A percentile compares a stretch with the other conserved stretches of the same genome.
Evolutionary conservation across 176 grass and related monocot genomes (phyloP).

Genomic region (Triticum urartu): DNA sequence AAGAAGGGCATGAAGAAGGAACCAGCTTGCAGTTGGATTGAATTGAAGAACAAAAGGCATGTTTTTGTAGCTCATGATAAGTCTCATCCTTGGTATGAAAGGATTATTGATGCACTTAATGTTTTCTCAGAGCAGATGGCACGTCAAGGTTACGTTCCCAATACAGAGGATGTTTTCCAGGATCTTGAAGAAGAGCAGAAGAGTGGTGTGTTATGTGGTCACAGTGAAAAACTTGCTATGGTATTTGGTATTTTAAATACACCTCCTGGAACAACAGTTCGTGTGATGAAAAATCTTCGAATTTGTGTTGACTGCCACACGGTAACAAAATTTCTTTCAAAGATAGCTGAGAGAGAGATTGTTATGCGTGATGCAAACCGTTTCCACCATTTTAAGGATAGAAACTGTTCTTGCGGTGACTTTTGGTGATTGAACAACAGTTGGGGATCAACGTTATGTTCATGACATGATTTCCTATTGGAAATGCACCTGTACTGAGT

Average conservation of each 20-base stretch:
- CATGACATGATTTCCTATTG: background rate
- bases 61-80: conserved; percentile 67
- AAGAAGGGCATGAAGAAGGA: conserved; percentile 67
- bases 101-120: conserved; percentile 55
- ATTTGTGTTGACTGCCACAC: conserved; percentile 70
- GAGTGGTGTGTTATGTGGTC: conserved; percentile 60
- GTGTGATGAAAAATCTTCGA: conserved; percentile 73
- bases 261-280: conserved; percentile 56
- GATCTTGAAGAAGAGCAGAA: conserved; percentile 82
- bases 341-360: conserved; percentile 64
- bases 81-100: conserved; percentile 63
- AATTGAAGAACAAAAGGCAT: conserved; percentile 60
- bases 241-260: conserved; percentile 73
- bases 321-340: conserved; percentile 60
- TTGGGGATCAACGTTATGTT: background rate
- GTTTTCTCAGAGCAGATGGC: conserved; percentile 59
- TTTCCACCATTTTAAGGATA: conserved; percentile 75
- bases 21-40: conserved; percentile 80
- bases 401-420: conserved; percentile 63
- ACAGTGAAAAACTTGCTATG: conserved; percentile 77
- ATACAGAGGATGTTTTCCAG: conserved; percentile 67
- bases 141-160: conserved; percentile 57
- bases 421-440: conserved; percentile 44
- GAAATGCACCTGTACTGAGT: background rate
- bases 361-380: conserved; percentile 62